Conservation (phyloP, 2,329 filamentous ascomycete species). For the Pseudonectria foliicola region DNA sequence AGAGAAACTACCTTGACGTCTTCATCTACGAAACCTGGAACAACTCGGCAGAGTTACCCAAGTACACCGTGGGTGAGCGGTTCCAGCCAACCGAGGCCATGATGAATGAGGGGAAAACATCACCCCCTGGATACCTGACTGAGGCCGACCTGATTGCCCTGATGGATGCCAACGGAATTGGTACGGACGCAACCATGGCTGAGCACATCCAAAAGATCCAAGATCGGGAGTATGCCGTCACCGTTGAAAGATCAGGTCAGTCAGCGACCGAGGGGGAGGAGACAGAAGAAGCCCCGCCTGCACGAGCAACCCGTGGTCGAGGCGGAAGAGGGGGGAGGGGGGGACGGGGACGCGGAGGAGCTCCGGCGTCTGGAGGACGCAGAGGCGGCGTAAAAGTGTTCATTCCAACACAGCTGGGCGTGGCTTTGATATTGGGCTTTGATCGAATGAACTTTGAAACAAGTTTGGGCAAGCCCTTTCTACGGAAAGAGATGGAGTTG, state of each 20-base stretch:
- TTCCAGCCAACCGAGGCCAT: slow-evolving; percentile 86
- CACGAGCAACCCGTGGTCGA: slow-evolving; percentile 41
- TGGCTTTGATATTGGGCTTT: slow-evolving; percentile 89
- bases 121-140: slow-evolving; percentile 76
- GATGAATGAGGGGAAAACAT: slow-evolving; percentile 87
- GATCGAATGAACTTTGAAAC: slow-evolving; percentile 90
- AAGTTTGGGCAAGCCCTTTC: slow-evolving; percentile 88
- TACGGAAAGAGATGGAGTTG: slow-evolving; percentile 95
- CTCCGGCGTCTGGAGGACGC: slow-evolving; percentile 34
- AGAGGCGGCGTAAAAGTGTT: slow-evolving; percentile 67
- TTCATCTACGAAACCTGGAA: slow-evolving; percentile 97
- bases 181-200: slow-evolving; percentile 97
- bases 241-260: slow-evolving; percentile 39
- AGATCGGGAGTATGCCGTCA: slow-evolving; percentile 75
- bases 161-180: slow-evolving; percentile 98
- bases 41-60: slow-evolving; percentile 73
- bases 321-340: slow-evolving; percentile 34
- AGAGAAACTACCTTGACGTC: slow-evolving; percentile 89
- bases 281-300: slow-evolving; percentile 28
- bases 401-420: slow-evolving; percentile 83
- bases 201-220: slow-evolving; percentile 97
- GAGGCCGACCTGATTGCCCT: slow-evolving; percentile 92
- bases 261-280: slow-evolving; percentile 32
- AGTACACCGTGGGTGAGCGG: slow-evolving; percentile 68
- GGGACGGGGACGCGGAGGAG: slow-evolving; percentile 32